Conservation (phyloP, 345 rosid species). For the Eucalyptus grandis region DNA sequence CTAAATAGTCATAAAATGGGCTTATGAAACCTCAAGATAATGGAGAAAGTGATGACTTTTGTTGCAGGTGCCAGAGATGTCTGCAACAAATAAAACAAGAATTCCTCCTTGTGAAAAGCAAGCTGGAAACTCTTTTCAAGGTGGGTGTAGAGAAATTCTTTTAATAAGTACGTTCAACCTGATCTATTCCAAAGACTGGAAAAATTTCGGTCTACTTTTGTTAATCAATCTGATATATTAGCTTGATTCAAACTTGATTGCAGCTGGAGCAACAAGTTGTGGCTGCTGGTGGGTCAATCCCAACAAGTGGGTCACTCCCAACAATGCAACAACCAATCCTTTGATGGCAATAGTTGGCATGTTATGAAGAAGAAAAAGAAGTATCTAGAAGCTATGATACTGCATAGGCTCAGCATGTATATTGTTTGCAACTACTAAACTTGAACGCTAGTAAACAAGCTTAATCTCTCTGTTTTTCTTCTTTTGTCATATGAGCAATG, state of each 20-base stretch:
- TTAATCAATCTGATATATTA: not conserved
- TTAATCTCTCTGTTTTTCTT: not conserved
- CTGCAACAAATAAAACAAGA: conserved; percentile 84
- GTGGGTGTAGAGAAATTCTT: conserved; percentile 14
- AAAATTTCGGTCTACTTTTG: not conserved
- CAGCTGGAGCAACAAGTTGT: conserved; percentile 91
- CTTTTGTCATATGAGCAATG: not conserved
- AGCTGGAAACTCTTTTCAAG: conserved; percentile 67
- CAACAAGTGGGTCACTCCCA: conserved; percentile 59
- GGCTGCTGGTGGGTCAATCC: conserved; percentile 80
- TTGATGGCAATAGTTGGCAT: not conserved
- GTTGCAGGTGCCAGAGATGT: conserved; percentile 61
- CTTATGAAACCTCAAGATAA: not conserved
- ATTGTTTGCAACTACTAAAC: not conserved
- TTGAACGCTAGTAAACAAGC: not conserved
- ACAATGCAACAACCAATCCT: not conserved
- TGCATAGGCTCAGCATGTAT: not conserved
- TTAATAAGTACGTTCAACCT: not conserved
- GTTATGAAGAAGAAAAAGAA: not conserved
- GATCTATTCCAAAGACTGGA: not conserved
- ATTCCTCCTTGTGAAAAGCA: conserved; percentile 60
- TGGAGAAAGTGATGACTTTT: not conserved
- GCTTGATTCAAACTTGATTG: not conserved
- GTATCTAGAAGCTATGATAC: not conserved
- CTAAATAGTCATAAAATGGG: not conserved